Base-by-base conservation (phyloP, 495 filamentous ascomycete genomes). In the Aspergillus sclerotioniger region DNA sequence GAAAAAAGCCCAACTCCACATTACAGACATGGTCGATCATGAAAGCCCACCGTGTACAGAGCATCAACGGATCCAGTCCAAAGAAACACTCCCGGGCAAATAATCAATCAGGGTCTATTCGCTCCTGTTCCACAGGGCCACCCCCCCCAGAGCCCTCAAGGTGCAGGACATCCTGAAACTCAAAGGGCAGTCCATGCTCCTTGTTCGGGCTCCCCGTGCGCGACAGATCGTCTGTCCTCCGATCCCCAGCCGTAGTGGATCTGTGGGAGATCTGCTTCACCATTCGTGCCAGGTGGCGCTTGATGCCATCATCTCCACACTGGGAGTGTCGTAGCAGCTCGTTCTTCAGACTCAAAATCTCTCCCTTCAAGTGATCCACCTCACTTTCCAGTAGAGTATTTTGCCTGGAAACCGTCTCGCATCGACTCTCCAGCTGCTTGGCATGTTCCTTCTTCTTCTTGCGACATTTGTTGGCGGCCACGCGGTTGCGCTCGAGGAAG, bases 361-460 rank as follows among this genome's bases (percentile, higher is more conserved):
- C 79, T 5, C 32, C 50, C 13, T 51, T 56, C 10, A 63, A 43
- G 0, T 46, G 25, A 32, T 53, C 54, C 20, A 59, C 53, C 20
- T 63, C 56, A 9, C 15, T 29, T n/a, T 59, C 57, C 10, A 63
- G 56, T 1, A 8, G 1, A 3, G 20, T 6, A 25, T 55, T 63
- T 10, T 25, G 19, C 3, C 49, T 44, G 0, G 76, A 66, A n/a
- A 75, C 71, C 13, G 76, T 74, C 43, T 69, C 71, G 8, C 63
- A 71, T 10, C 56, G 45, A n/a, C 77, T 61, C 59, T 89, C 84
- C 3, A 90, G 73, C 25, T 82, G 78, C 41, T 82, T 73, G 7
- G 86, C 85, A 69, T 84, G 87, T 60, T 86, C 82, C 67, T 93
- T 95, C 72, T 94, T 94, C 79, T 93, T 93, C 68, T 88, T 85